phyloP scores from a whole-genome alignment of 2,329 filamentous ascomycete genomes.

The Aspergillus ibericus region DNA sequence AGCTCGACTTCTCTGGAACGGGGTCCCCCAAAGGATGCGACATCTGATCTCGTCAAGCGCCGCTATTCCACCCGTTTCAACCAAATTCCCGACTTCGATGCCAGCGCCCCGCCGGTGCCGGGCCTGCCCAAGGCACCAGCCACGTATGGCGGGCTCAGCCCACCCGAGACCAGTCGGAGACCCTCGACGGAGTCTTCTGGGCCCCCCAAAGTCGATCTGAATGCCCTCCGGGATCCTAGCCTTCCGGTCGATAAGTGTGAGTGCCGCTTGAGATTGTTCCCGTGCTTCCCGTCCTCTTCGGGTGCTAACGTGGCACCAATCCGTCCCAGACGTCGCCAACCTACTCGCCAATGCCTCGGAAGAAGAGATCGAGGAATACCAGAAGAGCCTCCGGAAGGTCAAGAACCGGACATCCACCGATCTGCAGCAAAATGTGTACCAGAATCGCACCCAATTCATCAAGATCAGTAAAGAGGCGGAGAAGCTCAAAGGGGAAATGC shows the following conservation, averaged over 20 bases:
- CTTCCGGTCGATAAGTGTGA: constrained; percentile 76
- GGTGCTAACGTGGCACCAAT: constrained; percentile 16
- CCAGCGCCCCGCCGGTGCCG: constrained; percentile 70
- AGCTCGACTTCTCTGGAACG: constrained; percentile 39
- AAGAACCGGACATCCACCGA: constrained; percentile 78
- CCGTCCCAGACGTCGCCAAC: constrained; percentile 49
- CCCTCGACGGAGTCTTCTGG: constrained; percentile 57
- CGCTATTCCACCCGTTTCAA: constrained; percentile 94
- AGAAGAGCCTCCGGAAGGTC: constrained; percentile 71
- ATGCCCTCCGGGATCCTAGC: constrained; percentile 75
- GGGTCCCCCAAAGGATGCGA: constrained; percentile 52
- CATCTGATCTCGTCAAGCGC: constrained; percentile 84
- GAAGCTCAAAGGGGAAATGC: constrained; percentile 95
- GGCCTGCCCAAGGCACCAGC: constrained; percentile 59
- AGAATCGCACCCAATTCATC: constrained; percentile 97
- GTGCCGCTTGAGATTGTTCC: constrained; percentile 25
- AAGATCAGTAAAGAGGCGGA: constrained; percentile 99
- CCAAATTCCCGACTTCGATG: constrained; percentile 67
- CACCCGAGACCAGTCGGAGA: constrained; percentile 44
- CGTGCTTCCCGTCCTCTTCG: not conserved
- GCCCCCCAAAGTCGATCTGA: constrained; percentile 70
- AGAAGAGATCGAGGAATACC: constrained; percentile 80
- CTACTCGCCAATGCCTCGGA: constrained; percentile 83
- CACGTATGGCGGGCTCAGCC: constrained; percentile 56
- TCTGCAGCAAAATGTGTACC: constrained; percentile 91